phyloP scores from a whole-genome alignment of 495 filamentous ascomycete genomes.

The Penicillium egyptiacum region DNA sequence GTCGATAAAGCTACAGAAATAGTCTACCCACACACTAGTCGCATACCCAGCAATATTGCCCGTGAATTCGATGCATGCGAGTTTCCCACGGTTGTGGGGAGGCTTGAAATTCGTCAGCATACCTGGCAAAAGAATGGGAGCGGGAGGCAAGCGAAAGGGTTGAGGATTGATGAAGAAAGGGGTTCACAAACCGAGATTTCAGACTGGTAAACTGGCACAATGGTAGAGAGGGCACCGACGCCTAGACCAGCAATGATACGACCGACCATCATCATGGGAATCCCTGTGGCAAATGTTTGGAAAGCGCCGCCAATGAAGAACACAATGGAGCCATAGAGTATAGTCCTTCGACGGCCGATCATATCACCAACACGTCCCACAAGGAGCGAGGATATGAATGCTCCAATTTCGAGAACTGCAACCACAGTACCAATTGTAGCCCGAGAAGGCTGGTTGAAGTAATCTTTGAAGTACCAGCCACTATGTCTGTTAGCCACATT shows the following conservation, averaged over 20 bases:
- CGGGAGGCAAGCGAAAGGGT: background rate
- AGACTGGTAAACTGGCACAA: slow-evolving; percentile 96
- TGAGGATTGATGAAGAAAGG: background rate
- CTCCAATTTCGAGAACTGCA: slow-evolving; percentile 91
- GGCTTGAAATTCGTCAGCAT: slow-evolving; percentile 50
- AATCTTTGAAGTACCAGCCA: slow-evolving; percentile 80
- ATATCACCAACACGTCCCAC: slow-evolving; percentile 90
- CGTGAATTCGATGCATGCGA: slow-evolving; percentile 97
- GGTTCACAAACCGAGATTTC: slow-evolving; percentile 64
- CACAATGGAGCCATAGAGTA: slow-evolving; percentile 88
- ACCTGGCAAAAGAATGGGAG: background rate
- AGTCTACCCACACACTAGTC: slow-evolving; percentile 97
- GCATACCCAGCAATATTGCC: slow-evolving; percentile 96
- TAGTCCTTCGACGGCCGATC: slow-evolving; percentile 85
- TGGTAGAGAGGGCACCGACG: slow-evolving; percentile 91
- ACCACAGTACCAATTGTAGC: slow-evolving; percentile 94
- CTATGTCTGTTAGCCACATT: slow-evolving; percentile 46
- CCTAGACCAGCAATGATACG: slow-evolving; percentile 90
- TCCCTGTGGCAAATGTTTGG: slow-evolving; percentile 76
- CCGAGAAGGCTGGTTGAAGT: slow-evolving; percentile 82
- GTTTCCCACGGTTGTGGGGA: slow-evolving; percentile 89
- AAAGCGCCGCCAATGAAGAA: slow-evolving; percentile 89
- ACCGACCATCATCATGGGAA: slow-evolving; percentile 90
- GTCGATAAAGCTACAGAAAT: slow-evolving; percentile 89
- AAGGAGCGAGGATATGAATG: slow-evolving; percentile 84